Conservation (phyloP, 768 basidiomycete genomes). For the Leccinum variicolor region DNA sequence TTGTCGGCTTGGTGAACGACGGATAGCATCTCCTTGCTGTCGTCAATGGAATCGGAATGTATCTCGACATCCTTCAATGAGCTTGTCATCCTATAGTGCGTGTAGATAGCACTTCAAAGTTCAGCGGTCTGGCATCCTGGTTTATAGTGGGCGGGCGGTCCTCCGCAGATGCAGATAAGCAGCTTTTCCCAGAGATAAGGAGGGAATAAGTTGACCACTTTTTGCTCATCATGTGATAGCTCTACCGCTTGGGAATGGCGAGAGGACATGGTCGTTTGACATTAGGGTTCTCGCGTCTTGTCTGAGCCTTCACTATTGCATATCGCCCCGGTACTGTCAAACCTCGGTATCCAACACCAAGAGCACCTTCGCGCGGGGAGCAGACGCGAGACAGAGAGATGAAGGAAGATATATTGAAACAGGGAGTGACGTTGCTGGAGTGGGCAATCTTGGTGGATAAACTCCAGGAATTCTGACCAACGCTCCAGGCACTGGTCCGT, state of each 20-base stretch:
- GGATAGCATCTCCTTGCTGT: neutral
- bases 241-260: neutral
- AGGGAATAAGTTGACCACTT: neutral
- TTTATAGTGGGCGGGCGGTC: neutral
- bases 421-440: conserved; percentile 69
- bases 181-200: neutral
- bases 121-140: neutral
- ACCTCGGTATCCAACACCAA: conserved; percentile 54
- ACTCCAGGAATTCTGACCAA: conserved; percentile 38
- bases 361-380: conserved; percentile 65
- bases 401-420: conserved; percentile 63
- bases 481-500: too few relatives aligned
- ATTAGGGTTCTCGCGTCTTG: conserved; percentile 53
- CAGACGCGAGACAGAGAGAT: conserved; percentile 68
- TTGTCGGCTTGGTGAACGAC: conserved; percentile 16
- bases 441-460: conserved; percentile 77
- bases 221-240: neutral
- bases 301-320: conserved; percentile 63
- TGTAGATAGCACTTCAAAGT: too few relatives aligned
- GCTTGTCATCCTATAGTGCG: neutral
- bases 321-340: conserved; percentile 52
- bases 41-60: neutral
- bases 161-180: neutral
- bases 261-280: neutral
- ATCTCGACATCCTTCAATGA: neutral